Conservation (phyloP, 106 monocot species). For the Apostasia ramifera region DNA sequence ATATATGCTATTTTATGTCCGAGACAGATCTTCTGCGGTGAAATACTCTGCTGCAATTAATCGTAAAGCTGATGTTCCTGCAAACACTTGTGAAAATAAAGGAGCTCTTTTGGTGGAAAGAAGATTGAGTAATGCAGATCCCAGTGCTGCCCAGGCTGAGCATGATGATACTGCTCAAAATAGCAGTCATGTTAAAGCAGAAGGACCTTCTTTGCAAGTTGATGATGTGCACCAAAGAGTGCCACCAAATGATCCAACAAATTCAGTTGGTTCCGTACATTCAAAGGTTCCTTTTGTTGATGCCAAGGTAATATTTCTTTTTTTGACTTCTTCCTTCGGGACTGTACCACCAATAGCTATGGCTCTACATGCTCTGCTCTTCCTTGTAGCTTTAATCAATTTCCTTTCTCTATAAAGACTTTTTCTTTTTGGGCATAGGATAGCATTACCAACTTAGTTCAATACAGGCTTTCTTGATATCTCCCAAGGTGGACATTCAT, state of each 20-base stretch:
- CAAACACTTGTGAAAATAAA: constrained; percentile 27
- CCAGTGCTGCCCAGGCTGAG: constrained; percentile 1
- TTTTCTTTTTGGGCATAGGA: too few species aligned
- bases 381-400: neutral
- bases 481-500: too few species aligned
- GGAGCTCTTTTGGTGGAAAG: constrained; percentile 6
- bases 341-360: too few species aligned
- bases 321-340: too few species aligned
- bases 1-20: constrained; percentile 97
- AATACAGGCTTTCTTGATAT: too few species aligned
- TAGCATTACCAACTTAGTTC: too few species aligned
- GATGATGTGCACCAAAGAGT: constrained; percentile 10
- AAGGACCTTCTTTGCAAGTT: constrained; percentile 17
- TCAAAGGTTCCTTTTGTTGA: neutral
- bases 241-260: constrained; percentile 3
- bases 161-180: constrained; percentile 12
- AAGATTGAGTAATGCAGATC: constrained; percentile 7
- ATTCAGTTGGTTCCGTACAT: neutral
- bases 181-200: constrained; percentile 6
- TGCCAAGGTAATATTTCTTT: neutral
- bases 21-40: constrained; percentile 39
- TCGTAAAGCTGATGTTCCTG: constrained; percentile 22
- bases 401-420: neutral
- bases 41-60: constrained; percentile 29
- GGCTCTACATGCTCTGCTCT: neutral